phyloP scores from a whole-genome alignment of 164 flowering plant genomes.

The Berberis thunbergii region DNA sequence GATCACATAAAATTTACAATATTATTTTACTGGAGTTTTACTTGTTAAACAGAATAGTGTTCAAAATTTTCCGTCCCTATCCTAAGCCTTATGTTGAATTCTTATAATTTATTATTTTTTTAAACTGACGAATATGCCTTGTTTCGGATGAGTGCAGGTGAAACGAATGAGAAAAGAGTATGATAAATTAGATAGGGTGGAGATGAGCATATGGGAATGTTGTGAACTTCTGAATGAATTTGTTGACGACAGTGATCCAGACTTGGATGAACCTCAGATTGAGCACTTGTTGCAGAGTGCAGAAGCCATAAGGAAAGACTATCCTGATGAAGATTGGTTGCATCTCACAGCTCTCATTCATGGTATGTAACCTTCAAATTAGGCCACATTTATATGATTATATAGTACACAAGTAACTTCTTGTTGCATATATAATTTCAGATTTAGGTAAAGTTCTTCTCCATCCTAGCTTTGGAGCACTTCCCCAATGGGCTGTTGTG shows the following conservation, averaged over 20 bases:
- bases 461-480: conserved; percentile 29
- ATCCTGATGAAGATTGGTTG: conserved; percentile 37
- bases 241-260: conserved; percentile 39
- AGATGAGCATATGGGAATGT: conserved; percentile 45
- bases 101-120: no score
- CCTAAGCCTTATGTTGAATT: no score
- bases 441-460: conserved; percentile 67
- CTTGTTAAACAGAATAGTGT: no score
- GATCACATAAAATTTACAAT: no score
- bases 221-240: conserved; percentile 33
- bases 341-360: conserved; percentile 37
- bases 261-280: conserved; percentile 38
- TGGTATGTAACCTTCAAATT: conserved; percentile 10
- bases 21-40: no score
- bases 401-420: neutral
- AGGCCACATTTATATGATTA: neutral
- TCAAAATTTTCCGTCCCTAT: no score
- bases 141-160: no score
- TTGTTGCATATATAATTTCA: conserved; percentile 9
- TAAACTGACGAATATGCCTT: no score
- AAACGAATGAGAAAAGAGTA: conserved; percentile 33
- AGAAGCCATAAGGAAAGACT: conserved; percentile 32
- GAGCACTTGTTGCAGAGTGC: conserved; percentile 33
- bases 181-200: conserved; percentile 26
- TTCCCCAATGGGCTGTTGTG: conserved; percentile 38